Evolutionary conservation across 345 rosid genomes (phyloP).

Genomic region (Nephelium lappaceum): DNA sequence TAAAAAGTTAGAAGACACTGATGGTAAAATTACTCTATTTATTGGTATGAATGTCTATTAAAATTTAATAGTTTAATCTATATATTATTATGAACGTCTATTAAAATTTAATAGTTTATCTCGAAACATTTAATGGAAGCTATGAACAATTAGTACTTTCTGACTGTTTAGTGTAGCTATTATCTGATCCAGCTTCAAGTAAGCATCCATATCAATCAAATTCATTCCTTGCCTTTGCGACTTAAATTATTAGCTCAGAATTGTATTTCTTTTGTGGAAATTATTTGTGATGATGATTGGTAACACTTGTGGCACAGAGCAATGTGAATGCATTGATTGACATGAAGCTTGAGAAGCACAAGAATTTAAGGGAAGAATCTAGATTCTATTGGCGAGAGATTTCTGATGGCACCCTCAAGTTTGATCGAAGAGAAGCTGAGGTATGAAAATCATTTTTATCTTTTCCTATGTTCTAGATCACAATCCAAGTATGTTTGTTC

Average conservation of each 20-base stretch:
- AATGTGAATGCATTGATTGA: conserved; percentile 82
- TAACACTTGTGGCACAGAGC: conserved; percentile 45
- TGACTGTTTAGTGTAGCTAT: background rate
- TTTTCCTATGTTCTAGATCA: background rate
- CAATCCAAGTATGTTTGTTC: background rate
- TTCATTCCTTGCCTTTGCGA: no score
- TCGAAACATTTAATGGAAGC: background rate
- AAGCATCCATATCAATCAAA: no score
- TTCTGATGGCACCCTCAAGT: conserved; percentile 64
- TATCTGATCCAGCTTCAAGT: background rate
- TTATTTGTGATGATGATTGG: background rate
- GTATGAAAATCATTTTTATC: conserved; percentile 31
- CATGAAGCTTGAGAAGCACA: conserved; percentile 92
- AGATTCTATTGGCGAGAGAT: conserved; percentile 76
- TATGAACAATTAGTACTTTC: background rate
- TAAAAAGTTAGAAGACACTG: no score
- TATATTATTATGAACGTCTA: no score
- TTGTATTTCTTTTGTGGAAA: background rate
- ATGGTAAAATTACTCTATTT: no score
- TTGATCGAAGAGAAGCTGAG: conserved; percentile 80
- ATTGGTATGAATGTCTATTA: no score
- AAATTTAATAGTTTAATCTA: no score
- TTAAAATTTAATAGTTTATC: background rate
- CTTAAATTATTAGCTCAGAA: background rate
- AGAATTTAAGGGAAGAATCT: conserved; percentile 83